Conservation (phyloP, 2,329 filamentous ascomycete species). For the Dothistroma pini region DNA sequence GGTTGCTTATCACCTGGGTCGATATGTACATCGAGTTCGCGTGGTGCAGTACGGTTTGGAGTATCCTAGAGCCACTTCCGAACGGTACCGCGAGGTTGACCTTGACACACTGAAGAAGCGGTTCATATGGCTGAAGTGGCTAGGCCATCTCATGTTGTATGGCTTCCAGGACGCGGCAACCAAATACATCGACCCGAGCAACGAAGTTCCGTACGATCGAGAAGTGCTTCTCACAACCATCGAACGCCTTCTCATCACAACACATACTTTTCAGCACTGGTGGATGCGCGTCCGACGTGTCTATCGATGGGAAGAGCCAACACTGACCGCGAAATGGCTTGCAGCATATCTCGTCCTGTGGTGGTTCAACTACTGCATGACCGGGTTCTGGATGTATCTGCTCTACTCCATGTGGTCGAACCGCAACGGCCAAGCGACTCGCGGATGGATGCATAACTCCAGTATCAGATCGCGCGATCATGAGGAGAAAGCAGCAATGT, state of each 20-base stretch:
- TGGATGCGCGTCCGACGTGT: conserved; percentile 5
- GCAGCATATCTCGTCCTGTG: neutral
- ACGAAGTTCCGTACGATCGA: conserved; percentile 1
- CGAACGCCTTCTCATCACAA: conserved; percentile 4
- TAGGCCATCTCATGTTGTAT: neutral
- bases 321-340: neutral
- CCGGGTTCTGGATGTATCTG: conserved; percentile 1
- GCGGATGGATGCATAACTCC: neutral
- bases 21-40: neutral
- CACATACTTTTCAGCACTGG: conserved; percentile 2
- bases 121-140: conserved; percentile 1
- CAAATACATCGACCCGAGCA: conserved; percentile 1
- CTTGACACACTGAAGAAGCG: neutral
- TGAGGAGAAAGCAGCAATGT: neutral
- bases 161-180: neutral
- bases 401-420: conserved; percentile 5
- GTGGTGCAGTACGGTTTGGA: neutral
- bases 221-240: neutral
- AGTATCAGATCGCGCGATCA: neutral
- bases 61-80: neutral
- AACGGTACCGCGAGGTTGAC: neutral
- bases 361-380: conserved; percentile 5
- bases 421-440: neutral
- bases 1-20: neutral
- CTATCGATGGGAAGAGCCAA: conserved; percentile 7